Conservation (phyloP, 768 basidiomycete species). For the Rhizopogon sp. region DNA sequence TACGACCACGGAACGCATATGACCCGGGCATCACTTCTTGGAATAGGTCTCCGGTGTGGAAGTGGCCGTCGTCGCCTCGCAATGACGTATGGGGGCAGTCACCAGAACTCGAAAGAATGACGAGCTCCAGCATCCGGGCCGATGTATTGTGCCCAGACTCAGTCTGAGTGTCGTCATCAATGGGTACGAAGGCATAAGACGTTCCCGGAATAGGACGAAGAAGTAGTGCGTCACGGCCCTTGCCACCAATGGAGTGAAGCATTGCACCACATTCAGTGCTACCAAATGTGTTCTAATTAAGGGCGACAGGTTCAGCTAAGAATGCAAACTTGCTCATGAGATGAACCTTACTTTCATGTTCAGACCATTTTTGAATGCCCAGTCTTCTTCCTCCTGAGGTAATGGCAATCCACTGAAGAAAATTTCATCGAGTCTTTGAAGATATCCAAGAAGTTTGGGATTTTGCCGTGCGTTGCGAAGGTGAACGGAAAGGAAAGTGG, state of each 20-base stretch:
- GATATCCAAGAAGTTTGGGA: constrained; percentile 53
- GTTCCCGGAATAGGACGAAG: constrained; percentile 58
- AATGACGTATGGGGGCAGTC: constrained; percentile 65
- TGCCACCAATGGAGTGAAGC: constrained; percentile 54
- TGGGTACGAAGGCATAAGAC: constrained; percentile 63
- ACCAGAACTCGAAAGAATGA: constrained; percentile 59
- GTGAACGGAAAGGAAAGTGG: constrained; percentile 61
- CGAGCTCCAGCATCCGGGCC: constrained; percentile 56
- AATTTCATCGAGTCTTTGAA: constrained; percentile 57
- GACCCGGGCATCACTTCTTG: constrained; percentile 51
- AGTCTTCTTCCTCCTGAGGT: constrained; percentile 63
- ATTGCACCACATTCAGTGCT: constrained; percentile 78
- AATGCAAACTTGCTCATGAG: constrained; percentile 5
- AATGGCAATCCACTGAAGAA: constrained; percentile 64
- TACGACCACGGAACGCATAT: constrained; percentile 65
- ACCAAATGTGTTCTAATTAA: constrained; percentile 66
- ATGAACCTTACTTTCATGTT: constrained; percentile 48
- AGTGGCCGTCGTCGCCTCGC: constrained; percentile 59
- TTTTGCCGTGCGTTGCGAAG: constrained; percentile 55
- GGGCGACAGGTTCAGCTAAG: constrained; percentile 13
- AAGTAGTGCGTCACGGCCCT: constrained; percentile 44
- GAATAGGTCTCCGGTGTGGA: constrained; percentile 83
- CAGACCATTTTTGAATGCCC: constrained; percentile 60
- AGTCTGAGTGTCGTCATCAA: constrained; percentile 32
- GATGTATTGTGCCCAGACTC: constrained; percentile 50